phyloP scores from a whole-genome alignment of 2,329 filamentous ascomycete genomes.

The Cercospora sesami region DNA sequence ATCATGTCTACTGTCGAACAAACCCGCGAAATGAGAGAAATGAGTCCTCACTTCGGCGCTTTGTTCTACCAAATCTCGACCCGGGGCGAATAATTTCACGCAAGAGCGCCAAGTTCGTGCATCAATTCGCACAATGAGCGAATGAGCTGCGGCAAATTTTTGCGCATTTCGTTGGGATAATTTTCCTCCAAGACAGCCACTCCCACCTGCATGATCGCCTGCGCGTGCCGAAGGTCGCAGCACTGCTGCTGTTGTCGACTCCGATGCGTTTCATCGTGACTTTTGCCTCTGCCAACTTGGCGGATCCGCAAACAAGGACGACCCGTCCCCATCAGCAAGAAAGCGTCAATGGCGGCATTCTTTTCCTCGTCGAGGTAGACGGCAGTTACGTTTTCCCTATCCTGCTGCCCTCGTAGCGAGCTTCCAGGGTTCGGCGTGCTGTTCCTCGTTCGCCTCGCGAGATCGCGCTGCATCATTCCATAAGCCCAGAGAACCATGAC shows the following conservation, averaged over 20 bases:
- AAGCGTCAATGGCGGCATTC: conserved; percentile 12
- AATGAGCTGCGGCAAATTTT: conserved; percentile 28
- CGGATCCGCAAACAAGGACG: conserved; percentile 21
- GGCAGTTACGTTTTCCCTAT: background rate
- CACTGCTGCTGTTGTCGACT: background rate
- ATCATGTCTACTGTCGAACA: background rate
- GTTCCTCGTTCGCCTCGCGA: conserved; percentile 16
- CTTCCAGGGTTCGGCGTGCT: background rate
- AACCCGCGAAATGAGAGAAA: background rate
- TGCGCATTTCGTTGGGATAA: conserved; percentile 24
- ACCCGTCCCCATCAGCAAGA: conserved; percentile 21
- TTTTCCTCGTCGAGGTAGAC: conserved; percentile 22
- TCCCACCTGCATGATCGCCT: conserved; percentile 24
- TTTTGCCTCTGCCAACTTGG: background rate
- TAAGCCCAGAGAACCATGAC: conserved; percentile 28
- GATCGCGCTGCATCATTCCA: conserved; percentile 24
- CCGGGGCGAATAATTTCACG: background rate
- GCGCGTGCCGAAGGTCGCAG: conserved; percentile 23
- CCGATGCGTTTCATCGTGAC: background rate
- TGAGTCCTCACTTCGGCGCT: background rate
- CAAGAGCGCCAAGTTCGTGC: conserved; percentile 26
- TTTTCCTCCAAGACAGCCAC: conserved; percentile 26
- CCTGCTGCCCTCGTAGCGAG: background rate
- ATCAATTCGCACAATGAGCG: conserved; percentile 28
- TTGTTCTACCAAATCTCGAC: background rate